Percentiles rank a stretch among this genome's conserved stretches.
Conservation (phyloP, 2,329 filamentous ascomycete species). For the Diaporthe vaccinii region DNA sequence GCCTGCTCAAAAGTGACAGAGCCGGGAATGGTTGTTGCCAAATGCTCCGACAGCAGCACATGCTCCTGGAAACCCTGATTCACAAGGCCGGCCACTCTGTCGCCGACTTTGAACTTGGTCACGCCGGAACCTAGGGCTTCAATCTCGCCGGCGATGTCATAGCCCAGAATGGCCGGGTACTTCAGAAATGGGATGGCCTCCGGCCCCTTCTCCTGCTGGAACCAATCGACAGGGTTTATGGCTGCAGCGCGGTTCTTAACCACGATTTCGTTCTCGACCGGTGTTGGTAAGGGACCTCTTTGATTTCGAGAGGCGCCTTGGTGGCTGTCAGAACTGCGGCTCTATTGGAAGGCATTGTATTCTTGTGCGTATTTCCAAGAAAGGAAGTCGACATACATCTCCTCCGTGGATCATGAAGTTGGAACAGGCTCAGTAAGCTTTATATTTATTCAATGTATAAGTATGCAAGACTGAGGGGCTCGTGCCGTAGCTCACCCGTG, state of each 20-base stretch:
- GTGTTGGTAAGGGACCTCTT: conserved; percentile 23
- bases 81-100: conserved; percentile 50
- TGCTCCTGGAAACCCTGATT: conserved; percentile 48
- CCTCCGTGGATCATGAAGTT: neutral
- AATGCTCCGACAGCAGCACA: conserved; percentile 42
- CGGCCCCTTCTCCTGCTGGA: conserved; percentile 49
- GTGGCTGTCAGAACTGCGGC: conserved; percentile 36
- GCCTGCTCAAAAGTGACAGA: conserved; percentile 46
- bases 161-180: conserved; percentile 51
- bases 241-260: conserved; percentile 50
- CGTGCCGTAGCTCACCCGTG: neutral
- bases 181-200: conserved; percentile 47
- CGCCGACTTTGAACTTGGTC: conserved; percentile 50
- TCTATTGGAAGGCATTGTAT: conserved; percentile 33
- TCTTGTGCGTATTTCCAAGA: neutral
- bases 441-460: neutral
- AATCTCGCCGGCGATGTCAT: conserved; percentile 52
- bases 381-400: neutral
- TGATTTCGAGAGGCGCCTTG: conserved; percentile 31
- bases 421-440: neutral
- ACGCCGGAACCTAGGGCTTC: conserved; percentile 48
- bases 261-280: conserved; percentile 44
- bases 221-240: conserved; percentile 52
- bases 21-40: conserved; percentile 44
- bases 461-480: conserved; percentile 10